A percentile compares a stretch with the other conserved stretches of the same genome.
Evolutionary conservation across 2,329 filamentous ascomycete genomes (phyloP).

Genomic region (Paecilomyces variotii): DNA sequence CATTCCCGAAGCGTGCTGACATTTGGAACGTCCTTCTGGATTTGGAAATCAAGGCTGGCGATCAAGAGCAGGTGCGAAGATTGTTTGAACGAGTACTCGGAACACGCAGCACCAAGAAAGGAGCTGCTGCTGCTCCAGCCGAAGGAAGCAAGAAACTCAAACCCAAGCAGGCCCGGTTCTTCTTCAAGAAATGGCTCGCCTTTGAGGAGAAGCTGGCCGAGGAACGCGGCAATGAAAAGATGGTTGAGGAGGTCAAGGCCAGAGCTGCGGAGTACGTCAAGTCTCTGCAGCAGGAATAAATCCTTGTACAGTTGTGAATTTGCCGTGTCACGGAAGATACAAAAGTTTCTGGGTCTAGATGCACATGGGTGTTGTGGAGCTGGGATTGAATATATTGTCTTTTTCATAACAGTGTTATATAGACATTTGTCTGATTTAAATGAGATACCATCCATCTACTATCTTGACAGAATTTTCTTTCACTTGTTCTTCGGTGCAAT

Average conservation of each 20-base stretch:
- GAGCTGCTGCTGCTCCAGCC: constrained; percentile 21
- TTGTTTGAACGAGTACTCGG: constrained; percentile 70
- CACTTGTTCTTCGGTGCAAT: background rate
- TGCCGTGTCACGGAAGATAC: constrained; percentile 4
- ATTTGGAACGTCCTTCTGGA: constrained; percentile 90
- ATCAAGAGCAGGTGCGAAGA: constrained; percentile 59
- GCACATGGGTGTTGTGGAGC: constrained; percentile 8
- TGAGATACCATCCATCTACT: constrained; percentile 1
- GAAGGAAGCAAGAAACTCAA: constrained; percentile 60
- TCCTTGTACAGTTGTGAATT: constrained; percentile 5
- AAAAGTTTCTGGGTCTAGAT: constrained; percentile 7
- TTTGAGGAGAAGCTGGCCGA: constrained; percentile 63
- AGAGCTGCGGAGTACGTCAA: constrained; percentile 64
- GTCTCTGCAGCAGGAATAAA: constrained; percentile 25
- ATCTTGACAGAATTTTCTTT: background rate
- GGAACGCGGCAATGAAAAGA: constrained; percentile 57
- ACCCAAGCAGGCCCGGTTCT: constrained; percentile 70
- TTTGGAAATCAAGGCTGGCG: constrained; percentile 60
- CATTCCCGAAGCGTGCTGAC: constrained; percentile 82
- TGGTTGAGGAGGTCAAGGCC: constrained; percentile 60
- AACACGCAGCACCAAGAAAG: constrained; percentile 32
- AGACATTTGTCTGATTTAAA: constrained; percentile 1
- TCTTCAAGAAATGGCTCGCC: constrained; percentile 86
- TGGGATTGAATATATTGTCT: constrained; percentile 5
- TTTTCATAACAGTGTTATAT: constrained; percentile 8